Evolutionary conservation across 2,329 filamentous ascomycete genomes (phyloP), one percentile per base, ranked within the genome.

Genomic region (Decorospora gaudefroyi): DNA sequence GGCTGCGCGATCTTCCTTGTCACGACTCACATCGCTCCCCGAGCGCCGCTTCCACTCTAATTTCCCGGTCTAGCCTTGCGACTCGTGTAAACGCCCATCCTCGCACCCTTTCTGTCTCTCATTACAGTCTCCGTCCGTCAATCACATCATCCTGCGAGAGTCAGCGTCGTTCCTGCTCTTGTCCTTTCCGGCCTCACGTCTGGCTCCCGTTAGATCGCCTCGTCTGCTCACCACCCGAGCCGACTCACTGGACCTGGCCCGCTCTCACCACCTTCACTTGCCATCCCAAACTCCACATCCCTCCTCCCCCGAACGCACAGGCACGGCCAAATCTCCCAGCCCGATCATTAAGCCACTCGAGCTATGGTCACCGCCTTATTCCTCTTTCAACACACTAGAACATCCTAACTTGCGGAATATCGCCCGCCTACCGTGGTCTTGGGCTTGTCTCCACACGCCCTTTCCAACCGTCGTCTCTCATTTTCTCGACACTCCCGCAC

Each of bases 381-480:
- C 67, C 66, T 67, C 61, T 65, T 65, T 61, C 53, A 61, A 61
- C 55, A 60, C 59, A 65, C 67, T 70, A 71, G 66, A 70, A 65
- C 58, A 58, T 59, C 62, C 64, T 62, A 62, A 59, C 49, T 57
- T 59, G 61, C 68, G 67, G 65, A 64, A 69, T 59, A 63, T 61
- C 62, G 68, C 64, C 68, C 68, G 67, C 60, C 63, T 69, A 72
- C 69, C 69, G 68, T 71, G 62, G 64, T 62, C 61, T 68, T 67
- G 69, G 69, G 66, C 62, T 58, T 57, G 53, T 65, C 64, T 67
- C 66, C 66, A 69, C 64, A 69, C 64, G 60, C 60, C 68, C 64
- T 68, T 68, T 68, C 62, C 65, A 69, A 65, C 65, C 59, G 59
- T 68, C 61, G 62, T 66, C 67, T 63, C 62, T 71, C 69, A 68